These are phyloP conservation scores for Epichloe hybrida DNA, from an alignment of 2,329 filamentous ascomycete species.

Conservation along the genomic window DNA sequence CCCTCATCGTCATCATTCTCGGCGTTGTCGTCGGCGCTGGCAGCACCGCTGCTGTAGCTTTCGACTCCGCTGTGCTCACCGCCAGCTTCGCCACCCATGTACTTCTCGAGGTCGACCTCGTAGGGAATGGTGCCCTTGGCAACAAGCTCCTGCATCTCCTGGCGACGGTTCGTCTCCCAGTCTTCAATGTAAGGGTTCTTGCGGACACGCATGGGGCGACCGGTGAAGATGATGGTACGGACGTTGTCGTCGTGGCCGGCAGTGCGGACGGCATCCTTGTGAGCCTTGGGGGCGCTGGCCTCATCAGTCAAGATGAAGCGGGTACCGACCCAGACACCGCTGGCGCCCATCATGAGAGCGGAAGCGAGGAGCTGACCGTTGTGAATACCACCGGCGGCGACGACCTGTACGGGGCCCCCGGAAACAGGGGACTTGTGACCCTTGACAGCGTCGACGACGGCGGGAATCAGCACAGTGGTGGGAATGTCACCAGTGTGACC, in stretches of 20 bases:
- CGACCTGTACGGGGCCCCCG: slow-evolving; percentile 75
- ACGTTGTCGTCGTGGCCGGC: slow-evolving; percentile 91
- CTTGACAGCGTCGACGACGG: slow-evolving; percentile 70
- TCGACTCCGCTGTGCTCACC: slow-evolving; percentile 40
- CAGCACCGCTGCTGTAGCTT: slow-evolving; percentile 51
- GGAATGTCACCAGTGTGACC: slow-evolving; percentile 93
- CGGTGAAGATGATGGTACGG: slow-evolving; percentile 96
- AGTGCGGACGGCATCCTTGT: slow-evolving; percentile 91
- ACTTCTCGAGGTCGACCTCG: slow-evolving; percentile 82
- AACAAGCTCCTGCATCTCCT: slow-evolving; percentile 88
- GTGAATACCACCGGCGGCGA: slow-evolving; percentile 88
- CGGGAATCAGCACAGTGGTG: slow-evolving; percentile 82
- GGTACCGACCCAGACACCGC: slow-evolving; percentile 91
- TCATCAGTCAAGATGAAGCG: slow-evolving; percentile 90
- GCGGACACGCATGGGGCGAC: slow-evolving; percentile 83
- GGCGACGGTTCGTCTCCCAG: slow-evolving; percentile 85
- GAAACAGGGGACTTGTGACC: slow-evolving; percentile 78
- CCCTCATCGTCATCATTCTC: slow-evolving; percentile 58
- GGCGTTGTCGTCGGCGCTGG: slow-evolving; percentile 53
- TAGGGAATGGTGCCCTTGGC: slow-evolving; percentile 83
- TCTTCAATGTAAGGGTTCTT: slow-evolving; percentile 88
- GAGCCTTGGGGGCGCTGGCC: slow-evolving; percentile 80
- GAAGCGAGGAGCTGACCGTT: slow-evolving; percentile 85
- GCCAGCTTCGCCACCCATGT: slow-evolving; percentile 50
- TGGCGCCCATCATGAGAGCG: slow-evolving; percentile 81